A percentile compares a stretch with the other conserved stretches of the same genome.
phyloP scores from a whole-genome alignment of 495 filamentous ascomycete genomes.

The Daldinia vernicosa region DNA sequence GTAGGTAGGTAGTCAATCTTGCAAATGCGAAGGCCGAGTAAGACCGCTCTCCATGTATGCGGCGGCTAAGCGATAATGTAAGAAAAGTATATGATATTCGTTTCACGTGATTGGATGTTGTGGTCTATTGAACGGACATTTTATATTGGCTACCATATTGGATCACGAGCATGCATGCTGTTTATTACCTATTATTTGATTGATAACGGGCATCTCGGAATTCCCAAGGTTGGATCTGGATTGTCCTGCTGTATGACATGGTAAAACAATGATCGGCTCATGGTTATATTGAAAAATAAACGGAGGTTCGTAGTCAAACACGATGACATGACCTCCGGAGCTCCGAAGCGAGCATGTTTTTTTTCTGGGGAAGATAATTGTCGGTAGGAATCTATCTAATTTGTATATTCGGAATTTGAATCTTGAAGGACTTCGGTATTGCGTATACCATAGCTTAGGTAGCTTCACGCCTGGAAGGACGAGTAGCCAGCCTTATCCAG shows the following conservation, averaged over 20 bases:
- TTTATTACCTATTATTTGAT: slow-evolving; percentile 5
- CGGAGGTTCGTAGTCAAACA: not conserved
- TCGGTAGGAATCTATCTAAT: not conserved
- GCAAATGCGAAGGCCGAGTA: slow-evolving; percentile 18
- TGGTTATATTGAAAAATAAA: not conserved
- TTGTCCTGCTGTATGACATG: not conserved
- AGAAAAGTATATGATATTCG: not conserved
- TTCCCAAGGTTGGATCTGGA: not conserved
- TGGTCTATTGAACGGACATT: not conserved
- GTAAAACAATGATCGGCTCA: not conserved
- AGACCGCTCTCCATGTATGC: not conserved
- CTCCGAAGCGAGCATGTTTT: not conserved
- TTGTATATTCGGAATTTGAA: not conserved
- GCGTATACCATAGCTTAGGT: not conserved
- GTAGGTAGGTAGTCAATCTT: slow-evolving; percentile 13
- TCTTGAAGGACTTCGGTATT: not conserved
- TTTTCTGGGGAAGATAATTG: not conserved
- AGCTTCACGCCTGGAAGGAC: not conserved
- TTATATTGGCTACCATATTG: slow-evolving; percentile 6
- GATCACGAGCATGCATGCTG: not conserved
- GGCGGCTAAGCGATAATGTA: slow-evolving; percentile 16
- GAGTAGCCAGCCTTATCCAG: not conserved
- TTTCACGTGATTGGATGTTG: slow-evolving; percentile 11
- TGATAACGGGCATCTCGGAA: slow-evolving; percentile 2
- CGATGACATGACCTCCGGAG: not conserved